Conservation (phyloP, 768 basidiomycete species). For the Suillus decipiens region DNA sequence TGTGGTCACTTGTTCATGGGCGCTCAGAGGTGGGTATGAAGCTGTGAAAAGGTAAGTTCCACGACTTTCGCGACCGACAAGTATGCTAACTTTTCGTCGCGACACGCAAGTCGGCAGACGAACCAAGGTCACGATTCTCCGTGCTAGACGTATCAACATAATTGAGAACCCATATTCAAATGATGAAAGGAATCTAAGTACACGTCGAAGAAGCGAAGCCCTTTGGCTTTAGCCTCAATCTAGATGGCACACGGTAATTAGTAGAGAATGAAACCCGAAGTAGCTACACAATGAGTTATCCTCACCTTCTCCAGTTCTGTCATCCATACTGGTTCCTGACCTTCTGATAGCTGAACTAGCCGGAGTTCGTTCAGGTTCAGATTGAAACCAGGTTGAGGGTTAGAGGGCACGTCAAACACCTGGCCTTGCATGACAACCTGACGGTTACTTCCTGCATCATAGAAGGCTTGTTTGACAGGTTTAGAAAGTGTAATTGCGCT, state of each 20-base stretch:
- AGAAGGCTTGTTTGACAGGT: conserved; percentile 3
- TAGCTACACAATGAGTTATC: no score
- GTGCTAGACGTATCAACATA: conserved; percentile 50
- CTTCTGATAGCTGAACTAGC: conserved; percentile 70
- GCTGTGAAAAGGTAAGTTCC: conserved; percentile 32
- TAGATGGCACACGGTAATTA: conserved; percentile 27
- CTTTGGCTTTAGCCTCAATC: conserved; percentile 78
- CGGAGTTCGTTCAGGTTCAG: conserved; percentile 73
- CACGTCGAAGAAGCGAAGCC: conserved; percentile 88
- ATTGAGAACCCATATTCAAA: conserved; percentile 8
- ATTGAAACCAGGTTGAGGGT: conserved; percentile 49
- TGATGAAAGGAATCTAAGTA: conserved; percentile 35
- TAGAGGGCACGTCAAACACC: conserved; percentile 23
- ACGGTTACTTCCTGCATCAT: conserved; percentile 7
- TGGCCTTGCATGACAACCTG: conserved; percentile 32
- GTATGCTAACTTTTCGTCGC: conserved; percentile 41
- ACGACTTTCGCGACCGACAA: neutral
- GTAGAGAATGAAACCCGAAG: neutral
- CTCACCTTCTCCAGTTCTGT: conserved; percentile 87
- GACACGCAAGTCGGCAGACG: conserved; percentile 37
- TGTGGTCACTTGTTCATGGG: conserved; percentile 56
- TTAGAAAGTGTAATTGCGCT: neutral
- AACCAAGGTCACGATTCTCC: conserved; percentile 66
- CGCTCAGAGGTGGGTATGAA: conserved; percentile 59
- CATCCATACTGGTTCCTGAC: conserved; percentile 72